These are phyloP conservation scores for Xylaria sp. DNA, from an alignment of 2,329 filamentous ascomycete species.

Conservation along the genomic window DNA sequence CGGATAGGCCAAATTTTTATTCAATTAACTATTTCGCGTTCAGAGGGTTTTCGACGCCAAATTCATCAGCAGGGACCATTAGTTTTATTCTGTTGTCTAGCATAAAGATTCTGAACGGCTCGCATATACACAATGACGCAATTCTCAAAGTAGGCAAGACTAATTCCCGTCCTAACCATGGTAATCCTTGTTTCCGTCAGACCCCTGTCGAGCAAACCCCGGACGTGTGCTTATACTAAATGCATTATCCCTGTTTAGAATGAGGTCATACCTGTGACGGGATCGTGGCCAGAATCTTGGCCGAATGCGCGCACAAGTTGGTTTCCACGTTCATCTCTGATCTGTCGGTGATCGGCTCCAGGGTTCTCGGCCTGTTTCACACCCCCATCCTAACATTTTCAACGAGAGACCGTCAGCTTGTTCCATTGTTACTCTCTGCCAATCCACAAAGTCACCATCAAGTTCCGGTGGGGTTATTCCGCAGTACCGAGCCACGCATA, in stretches of 20 bases:
- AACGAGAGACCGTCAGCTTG: constrained; percentile 12
- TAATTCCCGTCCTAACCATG: constrained; percentile 16
- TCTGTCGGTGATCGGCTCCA: constrained; percentile 24
- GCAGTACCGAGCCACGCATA: constrained; percentile 35
- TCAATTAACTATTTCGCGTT: not conserved
- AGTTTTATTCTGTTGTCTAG: constrained; percentile 42
- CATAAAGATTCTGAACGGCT: constrained; percentile 11
- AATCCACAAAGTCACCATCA: constrained; percentile 33
- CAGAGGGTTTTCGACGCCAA: not conserved
- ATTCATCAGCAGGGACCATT: constrained; percentile 16
- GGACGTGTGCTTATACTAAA: constrained; percentile 13
- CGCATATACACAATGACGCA: constrained; percentile 29
- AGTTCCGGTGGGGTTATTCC: constrained; percentile 39
- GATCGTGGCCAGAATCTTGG: constrained; percentile 29
- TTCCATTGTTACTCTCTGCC: constrained; percentile 26
- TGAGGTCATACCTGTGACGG: constrained; percentile 36
- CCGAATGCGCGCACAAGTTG: constrained; percentile 10
- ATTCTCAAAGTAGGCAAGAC: constrained; percentile 3
- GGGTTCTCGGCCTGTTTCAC: constrained; percentile 42
- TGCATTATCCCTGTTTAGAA: constrained; percentile 21
- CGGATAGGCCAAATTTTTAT: not conserved
- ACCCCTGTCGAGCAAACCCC: constrained; percentile 22
- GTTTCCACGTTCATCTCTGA: constrained; percentile 16
- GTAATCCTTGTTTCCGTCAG: constrained; percentile 14
- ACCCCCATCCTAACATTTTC: constrained; percentile 24